Percentiles rank a stretch among this genome's conserved stretches.
Evolutionary conservation across 768 basidiomycete species (phyloP).

Genomic region (Tylopilus rubrobrunneus): DNA sequence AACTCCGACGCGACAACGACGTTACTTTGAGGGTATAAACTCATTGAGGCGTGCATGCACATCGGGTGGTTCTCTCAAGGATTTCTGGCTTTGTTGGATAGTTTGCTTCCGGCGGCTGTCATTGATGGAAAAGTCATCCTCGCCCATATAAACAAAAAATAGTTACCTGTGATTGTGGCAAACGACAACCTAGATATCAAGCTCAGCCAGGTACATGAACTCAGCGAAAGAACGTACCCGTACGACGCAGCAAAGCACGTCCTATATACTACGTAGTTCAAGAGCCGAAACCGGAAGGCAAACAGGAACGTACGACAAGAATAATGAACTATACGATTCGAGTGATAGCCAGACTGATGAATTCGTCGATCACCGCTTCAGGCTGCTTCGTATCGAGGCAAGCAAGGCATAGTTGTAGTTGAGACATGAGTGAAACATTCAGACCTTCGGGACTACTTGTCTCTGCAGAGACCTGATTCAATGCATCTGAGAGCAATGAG

Average conservation of each 20-base stretch:
- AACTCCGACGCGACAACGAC: not conserved
- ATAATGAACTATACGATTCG: no score
- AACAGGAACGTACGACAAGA: no score
- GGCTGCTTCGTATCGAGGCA: slow-evolving; percentile 62
- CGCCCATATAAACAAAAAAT: not conserved
- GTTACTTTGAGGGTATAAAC: slow-evolving; percentile 52
- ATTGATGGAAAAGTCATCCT: slow-evolving; percentile 40
- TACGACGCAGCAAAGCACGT: no score
- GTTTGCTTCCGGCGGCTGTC: slow-evolving; percentile 81
- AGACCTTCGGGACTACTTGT: slow-evolving; percentile 35
- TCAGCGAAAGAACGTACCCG: no score
- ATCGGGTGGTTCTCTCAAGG: slow-evolving; percentile 76
- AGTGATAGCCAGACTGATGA: not conserved
- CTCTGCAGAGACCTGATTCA: slow-evolving; percentile 41
- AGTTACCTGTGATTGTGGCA: no score
- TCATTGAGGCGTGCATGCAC: slow-evolving; percentile 86
- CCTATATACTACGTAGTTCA: no score
- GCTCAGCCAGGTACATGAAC: no score
- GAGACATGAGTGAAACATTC: slow-evolving; percentile 43
- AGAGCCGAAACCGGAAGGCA: no score
- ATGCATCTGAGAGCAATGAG: slow-evolving; percentile 36
- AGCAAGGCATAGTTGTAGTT: slow-evolving; percentile 58
- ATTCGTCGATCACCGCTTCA: slow-evolving; percentile 45
- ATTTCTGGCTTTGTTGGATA: slow-evolving; percentile 62
- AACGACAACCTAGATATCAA: no score